Evolutionary conservation across 176 grass and related monocot species (phyloP), one percentile per base, ranked within the genome.

Genomic region (Eremochloa ophiuroides): DNA sequence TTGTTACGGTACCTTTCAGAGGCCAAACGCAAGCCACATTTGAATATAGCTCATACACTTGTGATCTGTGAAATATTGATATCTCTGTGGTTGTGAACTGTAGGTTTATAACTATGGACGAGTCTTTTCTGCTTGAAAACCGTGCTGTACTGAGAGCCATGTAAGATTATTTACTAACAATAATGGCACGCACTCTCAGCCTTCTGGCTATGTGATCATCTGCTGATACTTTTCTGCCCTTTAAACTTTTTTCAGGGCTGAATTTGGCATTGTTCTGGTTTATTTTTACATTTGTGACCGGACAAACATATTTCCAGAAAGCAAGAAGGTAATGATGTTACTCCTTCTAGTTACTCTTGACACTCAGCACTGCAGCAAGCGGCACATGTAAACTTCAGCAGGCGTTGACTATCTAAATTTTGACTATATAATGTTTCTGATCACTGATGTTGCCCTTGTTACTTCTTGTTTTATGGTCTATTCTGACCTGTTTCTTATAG

Each of bases 231-330:
- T 38, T 23, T 40, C 14, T 47, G 30, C 23, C 29, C 8, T 59
- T 10, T 17, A 47, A 88, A 55, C 77, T 50, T 85, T 80, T 85
- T 80, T 6, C 90, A 98, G 95, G 85, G 86, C 88, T 9, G 95
- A 98, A 82, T 56, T 93, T 83, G 90, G 92, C 15, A 27, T 83
- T 48, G 47, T 94, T 41, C 80, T 92, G 79, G 88, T 81, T 80
- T 97, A 91, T 43, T 97, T 93, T 70, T 97, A 97, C 74, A 77
- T 92, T 55, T 97, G 95, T 46, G 95, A 97, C 63, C 90, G 95
- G 34, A 97, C 95, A 76, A 82, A 97, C 74, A 73, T 97, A 76
- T 91, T 97, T 87, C 77, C 76, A 62, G 87, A 94, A 76, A 88
- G 80, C 69, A 84, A 87, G 80, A 97, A 97, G 92, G 95, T 97